Evolutionary conservation across 2,329 filamentous ascomycete genomes (phyloP).

Genomic region (Colletotrichum tofieldiae): DNA sequence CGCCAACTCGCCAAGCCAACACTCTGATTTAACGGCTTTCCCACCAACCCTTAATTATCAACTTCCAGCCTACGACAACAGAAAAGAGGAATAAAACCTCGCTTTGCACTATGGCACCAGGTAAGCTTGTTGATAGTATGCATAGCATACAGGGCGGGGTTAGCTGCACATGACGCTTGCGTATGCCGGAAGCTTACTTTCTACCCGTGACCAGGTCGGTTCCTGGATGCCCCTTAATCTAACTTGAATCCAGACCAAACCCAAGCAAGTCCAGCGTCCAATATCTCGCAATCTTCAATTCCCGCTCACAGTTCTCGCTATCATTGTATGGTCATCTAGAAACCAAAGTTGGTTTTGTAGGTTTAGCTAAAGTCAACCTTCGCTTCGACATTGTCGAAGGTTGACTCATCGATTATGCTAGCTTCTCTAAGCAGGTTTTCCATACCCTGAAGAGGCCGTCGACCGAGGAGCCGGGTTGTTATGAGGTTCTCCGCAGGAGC

Average conservation of each 20-base stretch:
- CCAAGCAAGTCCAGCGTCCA: neutral
- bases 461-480: neutral
- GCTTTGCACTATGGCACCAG: neutral
- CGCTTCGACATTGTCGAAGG: neutral
- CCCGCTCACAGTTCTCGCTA: neutral
- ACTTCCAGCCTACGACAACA: neutral
- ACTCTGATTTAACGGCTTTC: neutral
- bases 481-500: neutral
- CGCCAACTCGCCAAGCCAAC: too few species aligned
- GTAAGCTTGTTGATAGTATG: slow-evolving; percentile 23
- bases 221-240: slow-evolving; percentile 9
- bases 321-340: neutral
- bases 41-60: neutral
- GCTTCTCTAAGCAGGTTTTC: neutral
- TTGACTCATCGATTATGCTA: slow-evolving; percentile 26
- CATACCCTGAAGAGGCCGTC: neutral
- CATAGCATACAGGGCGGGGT: neutral
- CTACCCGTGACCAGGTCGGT: neutral
- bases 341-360: too few species aligned
- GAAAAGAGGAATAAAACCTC: neutral
- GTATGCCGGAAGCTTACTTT: neutral
- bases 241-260: neutral
- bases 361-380: neutral
- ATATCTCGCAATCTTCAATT: neutral
- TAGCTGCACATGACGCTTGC: slow-evolving; percentile 11